These are phyloP conservation scores for Nemania diffusa DNA, from an alignment of 2,329 filamentous ascomycete species.

Conservation along the genomic window DNA sequence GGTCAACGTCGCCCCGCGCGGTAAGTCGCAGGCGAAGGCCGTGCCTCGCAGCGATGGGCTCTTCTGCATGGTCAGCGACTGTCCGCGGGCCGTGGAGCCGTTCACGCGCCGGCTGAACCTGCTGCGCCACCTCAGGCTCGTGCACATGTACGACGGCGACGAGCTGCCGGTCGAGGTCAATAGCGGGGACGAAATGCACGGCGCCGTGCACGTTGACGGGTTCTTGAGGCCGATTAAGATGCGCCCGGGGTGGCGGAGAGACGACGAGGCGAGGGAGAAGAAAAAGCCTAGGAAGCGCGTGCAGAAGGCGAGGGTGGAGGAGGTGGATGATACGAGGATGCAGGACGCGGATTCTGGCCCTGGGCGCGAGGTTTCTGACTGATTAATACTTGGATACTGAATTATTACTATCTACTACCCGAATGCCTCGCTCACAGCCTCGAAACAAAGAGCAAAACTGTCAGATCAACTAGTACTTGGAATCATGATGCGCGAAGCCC, in stretches of 20 bases:
- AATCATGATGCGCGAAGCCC: not conserved
- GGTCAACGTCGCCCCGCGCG: constrained; percentile 8
- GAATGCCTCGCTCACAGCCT: not conserved
- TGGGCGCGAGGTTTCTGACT: not conserved
- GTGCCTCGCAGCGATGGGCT: constrained; percentile 34
- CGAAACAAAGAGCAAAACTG: too few species aligned
- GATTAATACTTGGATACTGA: not conserved
- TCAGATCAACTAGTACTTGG: too few species aligned
- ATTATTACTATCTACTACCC: not conserved
- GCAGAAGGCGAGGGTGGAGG: not conserved
- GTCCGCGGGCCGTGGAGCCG: constrained; percentile 49
- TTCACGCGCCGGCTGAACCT: constrained; percentile 54
- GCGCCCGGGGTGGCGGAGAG: constrained; percentile 58
- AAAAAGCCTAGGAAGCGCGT: not conserved
- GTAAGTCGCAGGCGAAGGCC: constrained; percentile 40
- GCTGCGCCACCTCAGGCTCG: constrained; percentile 56
- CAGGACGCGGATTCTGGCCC: constrained; percentile 24
- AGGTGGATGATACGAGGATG: constrained; percentile 22
- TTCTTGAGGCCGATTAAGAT: constrained; percentile 68
- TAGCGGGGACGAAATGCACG: constrained; percentile 65
- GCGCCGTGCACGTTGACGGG: constrained; percentile 74
- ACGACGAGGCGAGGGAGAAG: constrained; percentile 29
- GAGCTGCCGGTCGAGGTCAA: constrained; percentile 49
- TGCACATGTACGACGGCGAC: constrained; percentile 43
- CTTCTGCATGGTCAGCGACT: constrained; percentile 53